Conservation (phyloP, 768 basidiomycete genomes). For the Lactifluus piperatus region DNA sequence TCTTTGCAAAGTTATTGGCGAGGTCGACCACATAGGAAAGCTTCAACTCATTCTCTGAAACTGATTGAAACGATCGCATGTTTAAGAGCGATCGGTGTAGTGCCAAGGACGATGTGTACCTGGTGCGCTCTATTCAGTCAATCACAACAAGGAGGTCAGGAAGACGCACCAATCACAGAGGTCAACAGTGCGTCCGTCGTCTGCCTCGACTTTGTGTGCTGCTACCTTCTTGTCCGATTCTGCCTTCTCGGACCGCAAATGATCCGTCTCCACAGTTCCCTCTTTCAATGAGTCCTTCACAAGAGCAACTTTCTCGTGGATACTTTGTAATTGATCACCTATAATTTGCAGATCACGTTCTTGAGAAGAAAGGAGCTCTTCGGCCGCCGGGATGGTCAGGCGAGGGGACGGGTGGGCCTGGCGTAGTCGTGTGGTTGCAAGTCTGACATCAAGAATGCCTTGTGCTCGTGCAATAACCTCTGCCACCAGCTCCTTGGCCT, state of each 20-base stretch:
- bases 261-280: slow-evolving; percentile 47
- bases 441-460: slow-evolving; percentile 75
- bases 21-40: slow-evolving; percentile 50
- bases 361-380: slow-evolving; percentile 64
- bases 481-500: slow-evolving; percentile 41
- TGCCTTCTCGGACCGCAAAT: slow-evolving; percentile 47
- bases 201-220: slow-evolving; percentile 40
- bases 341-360: slow-evolving; percentile 73
- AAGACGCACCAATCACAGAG: slow-evolving; percentile 59
- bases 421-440: slow-evolving; percentile 70
- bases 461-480: slow-evolving; percentile 56
- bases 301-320: slow-evolving; percentile 41
- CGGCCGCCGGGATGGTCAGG: slow-evolving; percentile 67
- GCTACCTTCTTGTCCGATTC: slow-evolving; percentile 66
- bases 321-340: slow-evolving; percentile 50
- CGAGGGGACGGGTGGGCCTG: slow-evolving; percentile 76
- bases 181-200: slow-evolving; percentile 54
- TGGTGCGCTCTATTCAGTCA: slow-evolving; percentile 23
- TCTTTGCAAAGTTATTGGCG: slow-evolving; percentile 17
- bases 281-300: slow-evolving; percentile 57
- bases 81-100: slow-evolving; percentile 56
- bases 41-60: slow-evolving; percentile 70
- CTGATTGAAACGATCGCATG: slow-evolving; percentile 48
- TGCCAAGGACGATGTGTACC: slow-evolving; percentile 62
- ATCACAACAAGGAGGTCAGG: neutral